Evolutionary conservation across 179 eudicot genomes (phyloP), one percentile per base, ranked within the genome.

Genomic region (Beta corolliflora): DNA sequence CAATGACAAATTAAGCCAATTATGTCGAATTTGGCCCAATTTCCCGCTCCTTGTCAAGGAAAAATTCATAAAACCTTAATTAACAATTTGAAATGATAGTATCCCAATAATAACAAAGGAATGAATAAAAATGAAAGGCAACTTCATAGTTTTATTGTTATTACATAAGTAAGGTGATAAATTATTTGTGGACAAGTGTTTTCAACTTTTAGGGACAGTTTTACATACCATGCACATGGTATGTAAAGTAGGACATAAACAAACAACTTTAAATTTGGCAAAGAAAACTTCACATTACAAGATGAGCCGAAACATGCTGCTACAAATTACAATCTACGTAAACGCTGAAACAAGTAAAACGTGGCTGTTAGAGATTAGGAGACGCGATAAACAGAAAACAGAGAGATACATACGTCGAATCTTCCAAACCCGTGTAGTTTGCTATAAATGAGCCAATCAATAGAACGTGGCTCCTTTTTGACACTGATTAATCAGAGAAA

Each of bases 261-360:
- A 7, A n/a, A 36, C 41, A n/a, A n/a, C 0, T n/a, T 0, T 0
- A 15, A 29, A 36, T 64, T 67, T 36, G n/a, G 73, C 73, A 69
- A 69, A 19, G 41, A 36, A 44, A 45, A 44, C 11, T 7, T 31
- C 16, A 11, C 0, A 7, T 5, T n/a, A 61, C 4, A 25, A 21
- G 21, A 4, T 3, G 23, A 48, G 50, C 36, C 7, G 64, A 64
- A 64, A 75, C 79, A 81, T 81, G 83, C 29, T 81, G 70, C 79
- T n/a, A n/a, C n/a, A n/a, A n/a, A n/a, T n/a, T 7, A 75, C 83
- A 55, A 55, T 56, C 7, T 10, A 18, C 21, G 70, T 55, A 66
- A 56, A 44, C 3, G 10, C 13, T 54, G 18, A 78, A 55, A 53
- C 16, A 21, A 41, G 41, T 11, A 70, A 79, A 53, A 78, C 71